Base-by-base conservation (phyloP, 768 basidiomycete species). In the Pleurotus citrinopileatus region DNA sequence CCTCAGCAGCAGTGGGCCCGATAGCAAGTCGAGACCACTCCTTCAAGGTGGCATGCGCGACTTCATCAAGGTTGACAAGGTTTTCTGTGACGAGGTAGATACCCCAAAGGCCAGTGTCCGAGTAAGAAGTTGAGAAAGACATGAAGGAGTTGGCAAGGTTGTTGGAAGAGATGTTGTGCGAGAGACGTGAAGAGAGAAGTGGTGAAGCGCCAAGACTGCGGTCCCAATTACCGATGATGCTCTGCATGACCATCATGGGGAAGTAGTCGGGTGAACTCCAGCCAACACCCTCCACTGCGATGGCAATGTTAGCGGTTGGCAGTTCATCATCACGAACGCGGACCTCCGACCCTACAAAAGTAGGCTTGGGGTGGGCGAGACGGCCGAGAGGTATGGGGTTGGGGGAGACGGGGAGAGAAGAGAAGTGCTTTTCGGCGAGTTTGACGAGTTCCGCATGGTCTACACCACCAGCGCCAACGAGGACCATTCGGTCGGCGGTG, bases 221-320 rank as follows among this genome's bases (percentile, higher is more conserved):
- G 69, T 99, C 96, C 97, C 97, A 99, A 83, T 98, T 99, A 59
- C 97, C 97, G 73, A 98, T 89, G 73, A 98, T 92, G 64, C 84
- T 86, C 71, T 96, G 92, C 87, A 97, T 91, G 67, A 93, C 94
- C 75, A 98, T 86, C 95, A 99, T 96, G 57, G 95, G 93, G 86
- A 92, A 98, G 80, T 98, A 98, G 73, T 99, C 97, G 25, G 96
- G 94, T 8, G 90, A 94, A 63, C 87, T 91, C 95, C 96, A 98
- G 71, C 93, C 86, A 54, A 96, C 95, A 69, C 97, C 97, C 70
- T 98, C 95, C 42, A 98, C 94, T 26, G 97, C 93, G 63, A 99
- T 89, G 59, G 96, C 96, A 65, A 99, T 81, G 77, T 98, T 89
- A 56, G 90, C 89, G 4, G 92, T 94, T 22, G 86, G 80, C 67